Conservation (phyloP, 306 rosid species). For the Acacia acuminata region DNA sequence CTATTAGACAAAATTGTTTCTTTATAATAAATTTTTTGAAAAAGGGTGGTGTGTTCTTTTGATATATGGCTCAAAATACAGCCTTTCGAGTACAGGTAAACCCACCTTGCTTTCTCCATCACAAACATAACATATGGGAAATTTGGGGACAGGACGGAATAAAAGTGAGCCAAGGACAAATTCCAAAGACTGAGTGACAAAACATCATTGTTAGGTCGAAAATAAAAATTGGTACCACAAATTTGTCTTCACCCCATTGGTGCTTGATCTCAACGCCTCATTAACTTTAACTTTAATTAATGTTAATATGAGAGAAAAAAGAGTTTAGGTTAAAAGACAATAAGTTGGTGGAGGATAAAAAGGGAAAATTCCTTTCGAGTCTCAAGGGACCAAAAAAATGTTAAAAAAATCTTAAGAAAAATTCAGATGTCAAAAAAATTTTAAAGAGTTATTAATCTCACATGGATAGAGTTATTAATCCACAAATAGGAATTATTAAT, state of each 20-base stretch:
- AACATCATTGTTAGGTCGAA: conserved; percentile 42
- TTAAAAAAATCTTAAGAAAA: too few relatives aligned
- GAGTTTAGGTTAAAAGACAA: not conserved
- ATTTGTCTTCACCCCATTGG: conserved; percentile 34
- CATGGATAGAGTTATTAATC: too few relatives aligned
- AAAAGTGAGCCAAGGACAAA: conserved; percentile 19
- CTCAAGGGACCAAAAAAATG: too few relatives aligned
- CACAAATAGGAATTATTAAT: too few relatives aligned
- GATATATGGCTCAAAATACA: conserved; percentile 13
- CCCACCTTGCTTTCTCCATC: conserved; percentile 20
- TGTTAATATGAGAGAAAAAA: not conserved
- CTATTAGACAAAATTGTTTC: not conserved
- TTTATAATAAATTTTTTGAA: not conserved
- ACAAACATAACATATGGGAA: not conserved
- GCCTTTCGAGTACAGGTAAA: not conserved
- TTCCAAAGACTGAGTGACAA: conserved; percentile 41
- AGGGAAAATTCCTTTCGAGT: too few relatives aligned
- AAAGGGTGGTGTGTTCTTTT: not conserved
- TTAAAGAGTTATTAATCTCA: too few relatives aligned
- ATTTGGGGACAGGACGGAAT: not conserved
- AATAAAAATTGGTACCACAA: not conserved
- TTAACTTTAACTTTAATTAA: not conserved
- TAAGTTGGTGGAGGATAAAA: not conserved
- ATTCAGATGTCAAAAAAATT: too few relatives aligned
- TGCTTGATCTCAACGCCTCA: conserved; percentile 17